Evolutionary conservation across 148 eudicot genomes (phyloP).

Genomic region (Cornus florida): DNA sequence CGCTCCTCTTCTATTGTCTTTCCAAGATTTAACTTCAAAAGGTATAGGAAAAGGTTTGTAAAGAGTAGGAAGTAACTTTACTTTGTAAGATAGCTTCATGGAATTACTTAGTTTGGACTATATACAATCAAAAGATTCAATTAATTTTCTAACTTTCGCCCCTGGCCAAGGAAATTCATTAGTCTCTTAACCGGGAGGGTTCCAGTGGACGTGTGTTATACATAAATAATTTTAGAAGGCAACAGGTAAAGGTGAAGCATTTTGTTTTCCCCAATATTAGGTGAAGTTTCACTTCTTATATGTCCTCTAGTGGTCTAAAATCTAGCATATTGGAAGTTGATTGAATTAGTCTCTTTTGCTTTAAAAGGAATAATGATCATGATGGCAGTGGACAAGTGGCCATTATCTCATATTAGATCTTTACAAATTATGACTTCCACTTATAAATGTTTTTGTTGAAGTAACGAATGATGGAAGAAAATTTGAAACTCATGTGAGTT

Average conservation of each 20-base stretch:
- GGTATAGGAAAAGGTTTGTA: neutral
- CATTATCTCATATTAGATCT: neutral
- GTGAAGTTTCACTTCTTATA: neutral
- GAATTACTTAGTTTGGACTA: neutral
- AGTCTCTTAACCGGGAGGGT: too few relatives aligned
- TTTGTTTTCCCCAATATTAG: neutral
- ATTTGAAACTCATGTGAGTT: constrained; percentile 6
- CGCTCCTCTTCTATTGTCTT: neutral
- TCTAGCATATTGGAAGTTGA: too few relatives aligned
- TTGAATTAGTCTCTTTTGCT: neutral
- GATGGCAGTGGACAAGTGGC: neutral
- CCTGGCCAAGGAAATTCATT: too few relatives aligned
- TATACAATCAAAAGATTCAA: too few relatives aligned
- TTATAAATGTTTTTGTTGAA: neutral
- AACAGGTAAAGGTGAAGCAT: neutral
- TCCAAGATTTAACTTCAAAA: neutral
- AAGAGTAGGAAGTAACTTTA: neutral
- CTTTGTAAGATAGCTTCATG: neutral
- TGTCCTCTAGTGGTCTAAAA: neutral
- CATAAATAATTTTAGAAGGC: too few relatives aligned
- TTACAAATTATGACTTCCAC: neutral
- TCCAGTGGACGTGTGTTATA: too few relatives aligned
- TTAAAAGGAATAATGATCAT: neutral
- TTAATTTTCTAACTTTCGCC: too few relatives aligned
- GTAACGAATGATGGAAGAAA: neutral